A percentile compares a stretch with the other conserved stretches of the same genome.
Conservation (phyloP, 169 alveolate genomes). For the Eimeria maxima region DNA sequence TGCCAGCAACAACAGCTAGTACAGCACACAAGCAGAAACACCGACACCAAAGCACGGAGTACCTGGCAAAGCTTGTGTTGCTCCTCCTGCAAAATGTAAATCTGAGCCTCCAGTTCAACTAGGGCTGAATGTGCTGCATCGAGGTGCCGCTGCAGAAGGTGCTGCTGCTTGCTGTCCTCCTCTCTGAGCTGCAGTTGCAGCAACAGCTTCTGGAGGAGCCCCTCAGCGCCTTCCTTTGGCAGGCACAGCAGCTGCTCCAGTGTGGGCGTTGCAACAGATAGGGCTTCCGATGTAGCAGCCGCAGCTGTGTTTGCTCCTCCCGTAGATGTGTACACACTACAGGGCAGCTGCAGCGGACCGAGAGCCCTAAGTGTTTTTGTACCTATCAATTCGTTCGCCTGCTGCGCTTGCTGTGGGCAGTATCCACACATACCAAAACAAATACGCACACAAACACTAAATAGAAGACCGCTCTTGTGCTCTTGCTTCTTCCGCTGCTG, state of each 20-base stretch:
- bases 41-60: not conserved
- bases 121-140: constrained; percentile 75
- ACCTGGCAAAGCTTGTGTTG: constrained; percentile 73
- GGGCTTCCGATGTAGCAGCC: not conserved
- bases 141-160: constrained; percentile 53
- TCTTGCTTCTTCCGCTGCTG: constrained; percentile 45
- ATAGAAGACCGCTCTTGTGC: not conserved
- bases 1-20: not conserved
- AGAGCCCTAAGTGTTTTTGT: constrained; percentile 3
- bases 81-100: constrained; percentile 52
- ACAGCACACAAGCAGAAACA: constrained; percentile 33
- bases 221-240: constrained; percentile 45
- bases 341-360: constrained; percentile 43
- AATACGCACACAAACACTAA: not conserved
- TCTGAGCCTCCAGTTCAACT: constrained; percentile 38
- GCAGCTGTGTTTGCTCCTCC: not conserved
- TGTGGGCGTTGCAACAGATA: constrained; percentile 25
- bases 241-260: constrained; percentile 67
- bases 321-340: not conserved
- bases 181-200: constrained; percentile 28
- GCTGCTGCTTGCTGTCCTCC: constrained; percentile 18
- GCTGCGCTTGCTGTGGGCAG: constrained; percentile 58
- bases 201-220: constrained; percentile 55
- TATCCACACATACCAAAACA: not conserved
- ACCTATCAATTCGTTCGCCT: constrained; percentile 48